Conservation (phyloP, 2,329 filamentous ascomycete species). For the Aspergillus brunneoviolaceus region DNA sequence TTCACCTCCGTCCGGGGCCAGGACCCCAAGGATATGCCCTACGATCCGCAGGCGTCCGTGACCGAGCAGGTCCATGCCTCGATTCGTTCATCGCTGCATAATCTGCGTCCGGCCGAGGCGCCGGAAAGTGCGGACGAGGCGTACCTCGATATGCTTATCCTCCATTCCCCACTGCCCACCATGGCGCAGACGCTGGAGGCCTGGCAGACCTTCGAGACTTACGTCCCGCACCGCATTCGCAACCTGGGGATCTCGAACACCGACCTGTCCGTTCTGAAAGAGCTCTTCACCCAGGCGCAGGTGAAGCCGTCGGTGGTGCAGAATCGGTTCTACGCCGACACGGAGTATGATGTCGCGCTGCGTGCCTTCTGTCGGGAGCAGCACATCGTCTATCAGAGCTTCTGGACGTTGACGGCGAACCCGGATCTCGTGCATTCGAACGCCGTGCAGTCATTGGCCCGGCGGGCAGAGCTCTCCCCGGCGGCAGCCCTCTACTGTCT, state of each 20-base stretch:
- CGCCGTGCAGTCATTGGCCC: slow-evolving; percentile 53
- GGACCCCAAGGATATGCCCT: slow-evolving; percentile 61
- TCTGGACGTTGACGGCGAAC: slow-evolving; percentile 63
- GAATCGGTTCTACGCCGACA: slow-evolving; percentile 68
- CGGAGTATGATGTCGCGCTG: slow-evolving; percentile 60
- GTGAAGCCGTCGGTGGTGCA: slow-evolving; percentile 67
- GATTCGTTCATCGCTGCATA: slow-evolving; percentile 63
- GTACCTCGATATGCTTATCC: slow-evolving; percentile 59
- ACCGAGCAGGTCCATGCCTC: slow-evolving; percentile 66
- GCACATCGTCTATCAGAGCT: slow-evolving; percentile 57
- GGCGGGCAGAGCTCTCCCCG: slow-evolving; percentile 40
- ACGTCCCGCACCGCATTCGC: slow-evolving; percentile 64
- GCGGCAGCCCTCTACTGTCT: slow-evolving; percentile 57
- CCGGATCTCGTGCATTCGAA: slow-evolving; percentile 49
- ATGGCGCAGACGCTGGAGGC: slow-evolving; percentile 58
- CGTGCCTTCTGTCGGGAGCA: slow-evolving; percentile 57
- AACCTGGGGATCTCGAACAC: slow-evolving; percentile 75
- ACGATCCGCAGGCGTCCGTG: slow-evolving; percentile 59
- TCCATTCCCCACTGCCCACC: slow-evolving; percentile 58
- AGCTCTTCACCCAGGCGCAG: slow-evolving; percentile 46
- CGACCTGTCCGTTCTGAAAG: slow-evolving; percentile 56
- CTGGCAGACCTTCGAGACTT: slow-evolving; percentile 66
- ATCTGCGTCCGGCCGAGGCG: slow-evolving; percentile 49
- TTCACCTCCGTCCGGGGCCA: slow-evolving; percentile 68
- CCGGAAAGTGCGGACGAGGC: slow-evolving; percentile 37